Percentiles rank a stretch among this genome's conserved stretches.
These are phyloP conservation scores for Lodderomyces elongisporus DNA, from an alignment of 1,139 yeast species.

Conservation along the genomic window DNA sequence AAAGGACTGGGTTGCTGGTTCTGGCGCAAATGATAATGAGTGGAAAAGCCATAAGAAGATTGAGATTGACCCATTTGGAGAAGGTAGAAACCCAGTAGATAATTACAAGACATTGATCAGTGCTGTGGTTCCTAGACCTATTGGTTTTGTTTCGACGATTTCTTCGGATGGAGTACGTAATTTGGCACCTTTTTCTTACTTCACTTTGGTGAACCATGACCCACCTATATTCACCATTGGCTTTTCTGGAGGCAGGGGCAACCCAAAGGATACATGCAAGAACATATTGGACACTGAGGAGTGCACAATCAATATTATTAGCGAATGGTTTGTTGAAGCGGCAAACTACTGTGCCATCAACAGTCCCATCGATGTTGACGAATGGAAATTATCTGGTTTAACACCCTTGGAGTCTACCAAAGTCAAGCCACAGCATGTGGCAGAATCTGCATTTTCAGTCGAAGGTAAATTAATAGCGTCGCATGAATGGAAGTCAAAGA, in stretches of 20 bases:
- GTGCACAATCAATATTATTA: constrained; percentile 52
- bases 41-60: constrained; percentile 42
- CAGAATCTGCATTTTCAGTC: constrained; percentile 56
- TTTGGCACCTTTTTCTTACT: constrained; percentile 58
- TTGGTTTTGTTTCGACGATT: constrained; percentile 52
- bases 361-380: constrained; percentile 48
- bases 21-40: constrained; percentile 44
- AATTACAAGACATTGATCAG: constrained; percentile 50
- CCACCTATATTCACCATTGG: constrained; percentile 59
- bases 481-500: constrained; percentile 44
- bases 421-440: constrained; percentile 55
- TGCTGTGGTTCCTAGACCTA: constrained; percentile 54
- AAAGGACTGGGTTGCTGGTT: constrained; percentile 44
- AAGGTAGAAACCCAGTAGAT: constrained; percentile 34
- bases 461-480: constrained; percentile 46
- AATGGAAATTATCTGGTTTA: constrained; percentile 53
- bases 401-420: constrained; percentile 41
- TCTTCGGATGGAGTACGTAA: constrained; percentile 40
- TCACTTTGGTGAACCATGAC: constrained; percentile 44
- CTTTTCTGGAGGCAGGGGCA: constrained; percentile 34
- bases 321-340: constrained; percentile 64
- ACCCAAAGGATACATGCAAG: constrained; percentile 44
- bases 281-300: constrained; percentile 51
- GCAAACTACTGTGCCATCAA: constrained; percentile 48
- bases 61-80: constrained; percentile 45